phyloP scores from a whole-genome alignment of 2,329 filamentous ascomycete species.

The Cladophialophora psammophila region DNA sequence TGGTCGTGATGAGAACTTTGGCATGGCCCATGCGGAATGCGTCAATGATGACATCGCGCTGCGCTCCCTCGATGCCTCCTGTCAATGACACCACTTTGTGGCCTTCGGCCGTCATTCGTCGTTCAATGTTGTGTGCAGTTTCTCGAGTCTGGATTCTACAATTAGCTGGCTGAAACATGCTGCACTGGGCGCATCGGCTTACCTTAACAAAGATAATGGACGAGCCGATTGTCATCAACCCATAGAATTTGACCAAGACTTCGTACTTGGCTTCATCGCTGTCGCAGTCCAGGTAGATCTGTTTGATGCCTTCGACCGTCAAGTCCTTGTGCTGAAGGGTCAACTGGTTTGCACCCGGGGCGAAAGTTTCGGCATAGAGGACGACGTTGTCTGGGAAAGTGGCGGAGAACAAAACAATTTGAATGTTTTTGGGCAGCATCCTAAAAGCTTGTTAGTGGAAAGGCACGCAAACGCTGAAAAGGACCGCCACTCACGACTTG shows the following conservation, averaged over 20 bases:
- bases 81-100: slow-evolving; percentile 92
- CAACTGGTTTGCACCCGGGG: slow-evolving; percentile 84
- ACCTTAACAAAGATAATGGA: slow-evolving; percentile 98
- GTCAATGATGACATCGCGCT: slow-evolving; percentile 84
- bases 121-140: slow-evolving; percentile 84
- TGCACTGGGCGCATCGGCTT: slow-evolving; percentile 29
- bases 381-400: slow-evolving; percentile 89
- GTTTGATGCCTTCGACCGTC: slow-evolving; percentile 95
- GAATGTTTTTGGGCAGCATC: slow-evolving; percentile 75
- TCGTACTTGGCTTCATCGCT: slow-evolving; percentile 84
- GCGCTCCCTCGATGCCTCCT: slow-evolving; percentile 81
- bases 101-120: slow-evolving; percentile 84
- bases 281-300: slow-evolving; percentile 95
- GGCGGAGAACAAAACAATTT: slow-evolving; percentile 93
- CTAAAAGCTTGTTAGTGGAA: slow-evolving; percentile 55
- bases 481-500: slow-evolving; percentile 69
- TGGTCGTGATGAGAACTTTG: slow-evolving; percentile 97
- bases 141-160: slow-evolving; percentile 71
- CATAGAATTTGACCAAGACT: slow-evolving; percentile 89
- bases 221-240: slow-evolving; percentile 93
- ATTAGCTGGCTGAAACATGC: slow-evolving; percentile 22
- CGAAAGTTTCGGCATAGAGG: slow-evolving; percentile 82
- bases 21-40: slow-evolving; percentile 84
- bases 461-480: neutral
- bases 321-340: slow-evolving; percentile 89